Percentiles rank a stretch among this genome's conserved stretches.
Conservation (phyloP, 306 rosid genomes). For the Vachellia pachyceras region DNA sequence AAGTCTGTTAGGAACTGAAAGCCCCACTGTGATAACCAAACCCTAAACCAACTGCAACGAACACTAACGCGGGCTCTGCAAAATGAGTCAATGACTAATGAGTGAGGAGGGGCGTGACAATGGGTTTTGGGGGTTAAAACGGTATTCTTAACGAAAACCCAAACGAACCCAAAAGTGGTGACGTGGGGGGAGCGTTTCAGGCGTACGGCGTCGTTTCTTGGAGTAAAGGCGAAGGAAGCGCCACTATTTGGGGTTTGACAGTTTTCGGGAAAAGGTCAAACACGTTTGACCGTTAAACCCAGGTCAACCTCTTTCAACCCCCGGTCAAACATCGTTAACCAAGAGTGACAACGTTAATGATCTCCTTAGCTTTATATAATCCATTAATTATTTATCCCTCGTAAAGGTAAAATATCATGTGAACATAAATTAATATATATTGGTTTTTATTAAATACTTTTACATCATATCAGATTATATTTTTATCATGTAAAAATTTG, state of each 20-base stretch:
- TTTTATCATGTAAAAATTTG: too few species aligned
- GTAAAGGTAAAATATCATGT: too few species aligned
- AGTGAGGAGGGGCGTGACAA: constrained; percentile 4
- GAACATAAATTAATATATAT: too few species aligned
- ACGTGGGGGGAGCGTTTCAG: background rate
- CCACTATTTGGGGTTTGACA: background rate
- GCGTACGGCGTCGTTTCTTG: background rate
- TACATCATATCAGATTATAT: too few species aligned
- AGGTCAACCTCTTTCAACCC: background rate
- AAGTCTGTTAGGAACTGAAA: constrained; percentile 59
- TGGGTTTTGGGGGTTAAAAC: too few species aligned
- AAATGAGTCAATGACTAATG: too few species aligned
- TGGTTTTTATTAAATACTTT: too few species aligned
- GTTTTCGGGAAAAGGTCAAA: background rate
- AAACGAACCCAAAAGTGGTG: background rate
- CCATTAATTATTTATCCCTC: too few species aligned
- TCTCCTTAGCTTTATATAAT: too few species aligned
- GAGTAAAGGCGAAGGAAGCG: background rate
- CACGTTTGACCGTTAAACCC: background rate
- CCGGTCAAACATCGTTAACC: background rate
- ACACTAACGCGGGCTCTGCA: background rate
- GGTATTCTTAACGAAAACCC: too few species aligned
- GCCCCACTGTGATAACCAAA: constrained; percentile 2
- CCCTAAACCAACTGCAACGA: background rate
- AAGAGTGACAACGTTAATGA: too few species aligned